Percentiles rank a stretch among this genome's conserved stretches.
These are phyloP conservation scores for Alternaria triticimaculans DNA, from an alignment of 2,329 filamentous ascomycete species.

Conservation along the genomic window DNA sequence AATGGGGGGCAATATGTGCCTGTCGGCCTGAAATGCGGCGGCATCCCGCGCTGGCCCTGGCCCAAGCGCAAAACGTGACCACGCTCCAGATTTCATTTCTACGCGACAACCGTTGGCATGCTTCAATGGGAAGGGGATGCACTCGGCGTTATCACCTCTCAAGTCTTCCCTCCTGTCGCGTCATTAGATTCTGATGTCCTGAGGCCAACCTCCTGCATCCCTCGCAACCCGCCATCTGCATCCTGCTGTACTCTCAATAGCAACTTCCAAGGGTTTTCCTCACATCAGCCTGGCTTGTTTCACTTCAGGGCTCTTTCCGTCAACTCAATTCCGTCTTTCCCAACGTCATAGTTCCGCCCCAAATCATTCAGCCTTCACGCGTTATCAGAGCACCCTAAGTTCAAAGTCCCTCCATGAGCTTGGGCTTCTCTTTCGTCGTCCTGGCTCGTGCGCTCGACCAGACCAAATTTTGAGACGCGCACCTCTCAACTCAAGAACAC, in stretches of 20 bases:
- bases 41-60: slow-evolving; percentile 18
- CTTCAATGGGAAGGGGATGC: slow-evolving; percentile 3
- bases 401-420: slow-evolving; percentile 13
- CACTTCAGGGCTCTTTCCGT: slow-evolving; percentile 9
- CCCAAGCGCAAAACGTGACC: slow-evolving; percentile 31
- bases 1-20: slow-evolving; percentile 20
- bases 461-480: slow-evolving; percentile 34
- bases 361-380: not conserved
- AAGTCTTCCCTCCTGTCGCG: not conserved
- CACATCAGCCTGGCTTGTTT: slow-evolving; percentile 26
- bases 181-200: not conserved
- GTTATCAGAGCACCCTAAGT: slow-evolving; percentile 2
- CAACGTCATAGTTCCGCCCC: slow-evolving; percentile 5
- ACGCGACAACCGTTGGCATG: slow-evolving; percentile 11
- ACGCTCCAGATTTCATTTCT: slow-evolving; percentile 15
- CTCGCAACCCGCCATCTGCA: slow-evolving; percentile 13
- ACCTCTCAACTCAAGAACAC: slow-evolving; percentile 23
- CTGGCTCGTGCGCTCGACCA: slow-evolving; percentile 40
- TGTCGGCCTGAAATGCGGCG: slow-evolving; percentile 17
- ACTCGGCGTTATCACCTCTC: not conserved
- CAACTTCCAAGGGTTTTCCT: slow-evolving; percentile 22
- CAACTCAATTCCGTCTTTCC: slow-evolving; percentile 11
- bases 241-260: slow-evolving; percentile 22
- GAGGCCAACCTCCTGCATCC: not conserved
- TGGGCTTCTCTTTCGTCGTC: slow-evolving; percentile 17